Percentiles rank a stretch among this genome's conserved stretches.
Conservation (phyloP, 345 rosid genomes). For the Microcos paniculata region DNA sequence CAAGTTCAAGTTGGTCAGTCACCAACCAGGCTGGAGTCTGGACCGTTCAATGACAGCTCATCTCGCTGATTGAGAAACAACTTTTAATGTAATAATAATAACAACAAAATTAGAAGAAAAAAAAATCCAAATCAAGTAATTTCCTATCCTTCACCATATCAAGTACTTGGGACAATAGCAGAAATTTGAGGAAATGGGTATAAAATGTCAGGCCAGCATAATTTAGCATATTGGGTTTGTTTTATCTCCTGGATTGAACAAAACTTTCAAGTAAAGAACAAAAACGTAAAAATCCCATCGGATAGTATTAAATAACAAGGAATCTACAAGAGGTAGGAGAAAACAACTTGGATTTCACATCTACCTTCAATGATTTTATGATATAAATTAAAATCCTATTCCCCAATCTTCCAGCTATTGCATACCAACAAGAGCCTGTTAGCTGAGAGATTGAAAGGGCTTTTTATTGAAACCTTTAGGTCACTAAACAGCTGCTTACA, state of each 20-base stretch:
- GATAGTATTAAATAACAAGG: too few relatives aligned
- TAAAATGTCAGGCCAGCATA: too few relatives aligned
- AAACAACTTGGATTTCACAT: too few relatives aligned
- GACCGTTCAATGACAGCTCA: neutral
- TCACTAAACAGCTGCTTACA: neutral
- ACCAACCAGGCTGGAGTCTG: constrained; percentile 6
- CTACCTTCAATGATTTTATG: too few relatives aligned
- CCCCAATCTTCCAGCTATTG: too few relatives aligned
- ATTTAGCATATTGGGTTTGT: too few relatives aligned
- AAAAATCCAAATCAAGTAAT: neutral
- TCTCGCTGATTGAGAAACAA: neutral
- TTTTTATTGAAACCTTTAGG: neutral
- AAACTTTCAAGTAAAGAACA: too few relatives aligned
- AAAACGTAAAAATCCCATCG: too few relatives aligned
- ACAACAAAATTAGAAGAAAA: neutral
- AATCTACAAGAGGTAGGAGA: too few relatives aligned
- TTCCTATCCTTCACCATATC: neutral
- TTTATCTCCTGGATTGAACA: neutral
- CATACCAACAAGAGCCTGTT: neutral
- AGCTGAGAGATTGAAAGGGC: neutral
- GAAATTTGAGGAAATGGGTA: too few relatives aligned
- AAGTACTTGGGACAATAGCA: neutral
- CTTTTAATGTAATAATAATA: neutral
- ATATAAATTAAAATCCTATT: too few relatives aligned
- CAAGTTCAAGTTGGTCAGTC: constrained; percentile 2